Conservation (phyloP, 306 rosid species). For the Trichosanthes truncata region DNA sequence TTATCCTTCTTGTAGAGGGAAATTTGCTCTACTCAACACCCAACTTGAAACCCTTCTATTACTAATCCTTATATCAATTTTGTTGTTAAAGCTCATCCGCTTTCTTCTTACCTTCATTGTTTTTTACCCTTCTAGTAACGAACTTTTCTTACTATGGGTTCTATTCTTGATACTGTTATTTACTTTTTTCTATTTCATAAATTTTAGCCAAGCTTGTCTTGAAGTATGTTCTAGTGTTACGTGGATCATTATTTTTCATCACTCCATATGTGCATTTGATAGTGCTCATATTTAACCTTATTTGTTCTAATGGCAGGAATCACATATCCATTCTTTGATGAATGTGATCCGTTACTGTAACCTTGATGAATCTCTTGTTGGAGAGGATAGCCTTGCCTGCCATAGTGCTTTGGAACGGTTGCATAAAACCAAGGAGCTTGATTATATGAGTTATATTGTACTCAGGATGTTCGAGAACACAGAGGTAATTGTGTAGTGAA, state of each 20-base stretch:
- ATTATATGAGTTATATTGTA: conserved; percentile 91
- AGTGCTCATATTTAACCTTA: neutral
- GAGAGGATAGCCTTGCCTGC: conserved; percentile 71
- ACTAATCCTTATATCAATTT: neutral
- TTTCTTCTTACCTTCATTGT: neutral
- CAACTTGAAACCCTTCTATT: neutral
- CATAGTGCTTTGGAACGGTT: conserved; percentile 60
- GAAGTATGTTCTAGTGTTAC: neutral
- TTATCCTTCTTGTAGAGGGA: neutral
- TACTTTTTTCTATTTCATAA: neutral
- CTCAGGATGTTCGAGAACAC: conserved; percentile 91
- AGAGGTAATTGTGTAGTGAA: conserved; percentile 38
- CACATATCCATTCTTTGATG: conserved; percentile 94
- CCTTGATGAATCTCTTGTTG: conserved; percentile 90
- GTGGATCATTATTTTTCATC: neutral
- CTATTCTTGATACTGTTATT: neutral
- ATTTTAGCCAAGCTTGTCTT: neutral
- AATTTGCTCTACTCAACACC: neutral
- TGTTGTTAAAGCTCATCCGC: neutral
- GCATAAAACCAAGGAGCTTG: conserved; percentile 75
- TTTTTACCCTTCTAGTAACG: neutral
- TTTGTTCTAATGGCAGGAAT: conserved; percentile 53
- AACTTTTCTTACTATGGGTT: neutral
- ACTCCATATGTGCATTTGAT: neutral
- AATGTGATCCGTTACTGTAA: conserved; percentile 94